Percentiles rank a stretch among this genome's conserved stretches.
Evolutionary conservation across 2,329 filamentous ascomycete species (phyloP).

Genomic region (Diaporthe australafricana): DNA sequence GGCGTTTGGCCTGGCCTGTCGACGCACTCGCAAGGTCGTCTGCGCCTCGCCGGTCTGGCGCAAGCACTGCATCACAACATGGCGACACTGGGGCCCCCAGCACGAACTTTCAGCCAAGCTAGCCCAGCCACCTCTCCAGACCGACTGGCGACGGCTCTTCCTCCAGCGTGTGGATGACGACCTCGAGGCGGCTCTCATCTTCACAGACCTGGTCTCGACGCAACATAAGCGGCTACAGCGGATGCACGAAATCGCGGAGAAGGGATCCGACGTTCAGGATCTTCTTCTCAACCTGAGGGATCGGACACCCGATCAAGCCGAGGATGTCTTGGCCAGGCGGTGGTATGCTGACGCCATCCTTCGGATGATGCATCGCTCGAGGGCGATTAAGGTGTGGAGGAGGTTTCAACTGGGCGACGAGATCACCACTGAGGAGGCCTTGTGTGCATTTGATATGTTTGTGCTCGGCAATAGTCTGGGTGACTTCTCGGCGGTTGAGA

Average conservation of each 20-base stretch:
- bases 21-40: constrained; percentile 61
- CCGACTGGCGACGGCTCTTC: constrained; percentile 67
- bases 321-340: constrained; percentile 71
- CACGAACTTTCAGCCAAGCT: constrained; percentile 57
- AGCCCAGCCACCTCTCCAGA: constrained; percentile 51
- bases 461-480: constrained; percentile 58
- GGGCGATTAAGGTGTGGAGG: constrained; percentile 70
- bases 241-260: constrained; percentile 64
- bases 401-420: constrained; percentile 57
- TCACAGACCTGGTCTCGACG: constrained; percentile 65
- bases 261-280: constrained; percentile 73
- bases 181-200: constrained; percentile 47
- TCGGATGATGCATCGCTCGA: constrained; percentile 68
- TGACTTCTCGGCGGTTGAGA: constrained; percentile 55
- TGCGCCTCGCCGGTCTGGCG: constrained; percentile 71
- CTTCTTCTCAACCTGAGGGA: constrained; percentile 60
- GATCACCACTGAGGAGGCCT: constrained; percentile 66
- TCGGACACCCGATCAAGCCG: constrained; percentile 58
- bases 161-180: constrained; percentile 51
- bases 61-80: constrained; percentile 63
- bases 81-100: constrained; percentile 65
- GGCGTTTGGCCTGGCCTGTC: constrained; percentile 61
- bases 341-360: constrained; percentile 69
- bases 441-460: constrained; percentile 75
- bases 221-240: constrained; percentile 66